Evolutionary conservation across 1,284 basidiomycete species (phyloP), one percentile per base, ranked within the genome.

Genomic region (Anthracocystis walkeri): DNA sequence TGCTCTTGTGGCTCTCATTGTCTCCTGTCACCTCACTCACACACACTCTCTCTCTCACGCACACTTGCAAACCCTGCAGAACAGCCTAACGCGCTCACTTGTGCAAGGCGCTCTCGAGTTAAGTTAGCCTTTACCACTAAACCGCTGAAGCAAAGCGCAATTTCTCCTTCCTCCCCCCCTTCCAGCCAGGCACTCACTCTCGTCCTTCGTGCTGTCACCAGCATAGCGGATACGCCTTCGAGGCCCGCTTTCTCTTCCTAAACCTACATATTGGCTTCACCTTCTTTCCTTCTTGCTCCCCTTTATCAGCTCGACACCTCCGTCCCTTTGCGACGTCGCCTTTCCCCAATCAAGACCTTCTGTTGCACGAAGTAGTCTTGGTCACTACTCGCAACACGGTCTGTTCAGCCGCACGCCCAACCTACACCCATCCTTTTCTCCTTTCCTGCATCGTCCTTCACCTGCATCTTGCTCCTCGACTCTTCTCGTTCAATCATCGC

Each of bases 211-310:
- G 46, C 46, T 29, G 46, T 48, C n/a, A 18, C 29, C 46, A 48
- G 46, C 46, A 48, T 48, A 38, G 35, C 27, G 41, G 41, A 42
- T 48, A 29, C 16, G 1, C 7, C 29, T 29, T 14, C 48, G 27
- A 31, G 27, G 4, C 5, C 44, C 20, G 27, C 42, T 10, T 53
- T 48, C 25, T 25, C 31, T 11, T 55, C 21, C 49, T 41, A 31
- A 44, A 35, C 58, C 44, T 68, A 62, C 65, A 62, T 68, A 62
- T 68, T 62, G 49, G 18, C 50, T 33, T 48, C 54, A n/a, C 46
- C 31, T 57, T 56, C 21, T 40, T 7, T 18, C 40, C 12, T 35
- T 45, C 48, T 41, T 14, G 14, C 38, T 21, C 51, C 31, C 31
- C 23, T 33, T 46, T 18, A 27, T 23, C 42, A 11, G 2, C 35